Percentiles rank a stretch among this genome's conserved stretches.
Conservation (phyloP, 2,329 filamentous ascomycete species). For the Elsinoe necatrix region DNA sequence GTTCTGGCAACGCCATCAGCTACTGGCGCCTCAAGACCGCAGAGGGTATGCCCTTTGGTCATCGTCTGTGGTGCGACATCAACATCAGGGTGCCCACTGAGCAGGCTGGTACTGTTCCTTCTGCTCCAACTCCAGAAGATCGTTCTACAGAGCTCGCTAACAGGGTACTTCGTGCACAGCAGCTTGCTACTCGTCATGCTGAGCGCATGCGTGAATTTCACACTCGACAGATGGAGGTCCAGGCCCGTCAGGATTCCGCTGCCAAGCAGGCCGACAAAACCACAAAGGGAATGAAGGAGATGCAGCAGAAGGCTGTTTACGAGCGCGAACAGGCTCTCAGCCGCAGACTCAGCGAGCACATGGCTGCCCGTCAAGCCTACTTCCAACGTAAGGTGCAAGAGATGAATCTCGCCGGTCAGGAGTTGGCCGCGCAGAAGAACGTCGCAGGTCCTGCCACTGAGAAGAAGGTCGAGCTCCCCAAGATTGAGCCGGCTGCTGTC, state of each 20-base stretch:
- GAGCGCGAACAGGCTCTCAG: constrained; percentile 1
- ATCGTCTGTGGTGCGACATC: constrained; percentile 92
- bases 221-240: background rate
- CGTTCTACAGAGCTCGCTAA: background rate
- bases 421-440: background rate
- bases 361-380: constrained; percentile 1
- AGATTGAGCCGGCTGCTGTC: constrained; percentile 21
- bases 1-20: constrained; percentile 73
- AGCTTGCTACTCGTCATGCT: background rate
- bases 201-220: constrained; percentile 7
- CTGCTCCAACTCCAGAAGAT: background rate
- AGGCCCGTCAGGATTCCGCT: background rate
- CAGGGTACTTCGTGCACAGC: background rate
- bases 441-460: background rate
- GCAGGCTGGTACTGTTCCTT: background rate
- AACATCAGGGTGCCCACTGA: constrained; percentile 43
- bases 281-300: background rate
- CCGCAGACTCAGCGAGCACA: background rate
- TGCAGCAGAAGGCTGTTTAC: background rate
- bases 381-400: constrained; percentile 11
- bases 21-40: constrained; percentile 90
- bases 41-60: constrained; percentile 75
- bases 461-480: constrained; percentile 25
- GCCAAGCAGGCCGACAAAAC: background rate
- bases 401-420: constrained; percentile 4